Conservation (phyloP, 2,329 filamentous ascomycete species). For the Zasmidium angulare region DNA sequence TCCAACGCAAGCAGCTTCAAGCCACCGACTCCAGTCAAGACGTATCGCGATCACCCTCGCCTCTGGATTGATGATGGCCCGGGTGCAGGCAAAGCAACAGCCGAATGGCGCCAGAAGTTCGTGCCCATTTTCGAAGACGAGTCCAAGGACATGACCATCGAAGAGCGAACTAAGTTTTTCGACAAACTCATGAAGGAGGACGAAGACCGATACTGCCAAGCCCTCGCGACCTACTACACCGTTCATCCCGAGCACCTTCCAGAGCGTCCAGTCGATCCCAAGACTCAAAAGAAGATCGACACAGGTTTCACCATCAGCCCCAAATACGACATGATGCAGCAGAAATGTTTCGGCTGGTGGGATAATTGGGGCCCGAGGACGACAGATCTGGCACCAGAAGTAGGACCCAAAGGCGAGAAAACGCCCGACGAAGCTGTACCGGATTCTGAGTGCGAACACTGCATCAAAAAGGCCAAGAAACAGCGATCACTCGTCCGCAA, state of each 20-base stretch:
- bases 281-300: conserved; percentile 1
- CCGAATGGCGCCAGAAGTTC: conserved; percentile 3
- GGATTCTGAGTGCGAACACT: conserved; percentile 6
- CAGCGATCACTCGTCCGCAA: not conserved
- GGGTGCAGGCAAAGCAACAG: conserved; percentile 5
- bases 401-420: conserved; percentile 2
- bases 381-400: not conserved
- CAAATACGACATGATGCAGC: not conserved
- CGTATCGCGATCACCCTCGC: not conserved
- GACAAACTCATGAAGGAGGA: conserved; percentile 5
- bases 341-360: not conserved
- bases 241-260: conserved; percentile 6
- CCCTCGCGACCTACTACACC: conserved; percentile 2
- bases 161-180: conserved; percentile 1
- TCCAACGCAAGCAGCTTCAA: not conserved
- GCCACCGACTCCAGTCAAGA: not conserved
- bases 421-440: not conserved
- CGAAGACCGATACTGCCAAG: conserved; percentile 1
- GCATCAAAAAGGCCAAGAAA: not conserved
- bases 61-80: conserved; percentile 3
- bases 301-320: not conserved
- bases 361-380: not conserved
- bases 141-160: conserved; percentile 1
- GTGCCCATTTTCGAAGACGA: not conserved
- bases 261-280: not conserved